These are phyloP conservation scores for Phoma sp. DNA, from an alignment of 2,329 filamentous ascomycete species.

Conservation along the genomic window DNA sequence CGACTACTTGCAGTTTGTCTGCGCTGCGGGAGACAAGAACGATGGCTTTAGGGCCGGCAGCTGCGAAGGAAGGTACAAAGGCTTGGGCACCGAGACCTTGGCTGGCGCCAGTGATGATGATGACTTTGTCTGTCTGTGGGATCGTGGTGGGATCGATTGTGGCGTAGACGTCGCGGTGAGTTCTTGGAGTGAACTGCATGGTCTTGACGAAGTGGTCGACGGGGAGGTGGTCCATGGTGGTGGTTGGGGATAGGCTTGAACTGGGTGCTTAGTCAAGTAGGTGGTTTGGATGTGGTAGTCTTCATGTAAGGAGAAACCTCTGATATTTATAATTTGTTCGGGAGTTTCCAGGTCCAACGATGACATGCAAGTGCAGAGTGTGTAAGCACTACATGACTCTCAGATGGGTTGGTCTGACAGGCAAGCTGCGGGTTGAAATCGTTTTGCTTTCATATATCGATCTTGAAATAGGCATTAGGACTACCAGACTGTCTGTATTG, in stretches of 20 bases:
- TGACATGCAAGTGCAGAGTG: no score
- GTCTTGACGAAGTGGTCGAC: constrained; percentile 22
- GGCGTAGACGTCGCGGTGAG: constrained; percentile 48
- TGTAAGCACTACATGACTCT: no score
- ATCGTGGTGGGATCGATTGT: constrained; percentile 48
- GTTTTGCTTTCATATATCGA: no score
- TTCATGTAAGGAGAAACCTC: no score
- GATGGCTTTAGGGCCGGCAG: constrained; percentile 43
- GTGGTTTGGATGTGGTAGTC: no score
- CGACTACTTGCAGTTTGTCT: constrained; percentile 32
- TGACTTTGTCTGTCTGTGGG: constrained; percentile 46
- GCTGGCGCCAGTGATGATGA: constrained; percentile 52
- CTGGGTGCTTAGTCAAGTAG: no score
- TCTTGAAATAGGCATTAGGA: no score
- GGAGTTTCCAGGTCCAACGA: no score
- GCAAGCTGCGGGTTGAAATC: no score
- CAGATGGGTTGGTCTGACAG: no score
- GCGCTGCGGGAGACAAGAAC: constrained; percentile 43
- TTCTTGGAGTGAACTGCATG: constrained; percentile 22
- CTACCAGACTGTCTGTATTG: no score
- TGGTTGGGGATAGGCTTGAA: neutral
- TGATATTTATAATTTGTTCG: no score
- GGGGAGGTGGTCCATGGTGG: constrained; percentile 23
- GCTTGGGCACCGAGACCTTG: constrained; percentile 47
- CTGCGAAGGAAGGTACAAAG: constrained; percentile 47